These are phyloP conservation scores for Striga asiatica DNA, from an alignment of 257 asterid species.

Conservation along the genomic window DNA sequence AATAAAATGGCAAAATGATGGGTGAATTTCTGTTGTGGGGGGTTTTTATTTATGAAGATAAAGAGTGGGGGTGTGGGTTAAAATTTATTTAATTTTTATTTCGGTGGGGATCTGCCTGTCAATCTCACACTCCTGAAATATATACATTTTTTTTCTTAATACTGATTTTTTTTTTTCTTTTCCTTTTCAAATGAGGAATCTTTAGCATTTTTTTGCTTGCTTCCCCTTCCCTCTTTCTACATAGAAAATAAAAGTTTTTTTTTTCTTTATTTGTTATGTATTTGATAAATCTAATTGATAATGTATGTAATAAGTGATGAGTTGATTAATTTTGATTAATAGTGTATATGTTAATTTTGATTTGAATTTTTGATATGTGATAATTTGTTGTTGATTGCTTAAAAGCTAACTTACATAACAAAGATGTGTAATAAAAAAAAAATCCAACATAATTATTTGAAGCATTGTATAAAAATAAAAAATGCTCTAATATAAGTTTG, in stretches of 20 bases:
- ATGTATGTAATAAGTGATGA: too few relatives aligned
- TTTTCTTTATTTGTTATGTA: too few relatives aligned
- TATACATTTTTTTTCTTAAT: not conserved
- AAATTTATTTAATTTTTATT: slow-evolving; percentile 74
- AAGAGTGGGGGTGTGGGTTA: slow-evolving; percentile 66
- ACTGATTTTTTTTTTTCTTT: slow-evolving; percentile 4
- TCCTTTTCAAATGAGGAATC: slow-evolving; percentile 40
- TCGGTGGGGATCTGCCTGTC: slow-evolving; percentile 95
- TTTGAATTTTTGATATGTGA: too few relatives aligned
- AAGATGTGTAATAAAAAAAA: too few relatives aligned
- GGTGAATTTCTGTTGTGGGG: slow-evolving; percentile 83
- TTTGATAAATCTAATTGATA: too few relatives aligned
- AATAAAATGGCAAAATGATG: slow-evolving; percentile 26
- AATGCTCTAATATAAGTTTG: too few relatives aligned
- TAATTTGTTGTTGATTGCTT: too few relatives aligned
- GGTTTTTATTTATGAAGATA: slow-evolving; percentile 47
- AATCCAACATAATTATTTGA: too few relatives aligned
- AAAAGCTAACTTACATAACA: too few relatives aligned
- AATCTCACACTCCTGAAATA: slow-evolving; percentile 43
- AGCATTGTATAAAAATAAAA: too few relatives aligned
- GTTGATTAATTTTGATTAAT: too few relatives aligned
- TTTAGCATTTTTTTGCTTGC: slow-evolving; percentile 22
- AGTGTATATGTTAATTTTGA: too few relatives aligned
- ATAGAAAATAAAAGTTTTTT: slow-evolving; percentile 9
- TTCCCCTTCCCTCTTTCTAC: slow-evolving; percentile 16